These are phyloP conservation scores for Tulasnella sp. DNA, from an alignment of 768 basidiomycete genomes.

Conservation along the genomic window DNA sequence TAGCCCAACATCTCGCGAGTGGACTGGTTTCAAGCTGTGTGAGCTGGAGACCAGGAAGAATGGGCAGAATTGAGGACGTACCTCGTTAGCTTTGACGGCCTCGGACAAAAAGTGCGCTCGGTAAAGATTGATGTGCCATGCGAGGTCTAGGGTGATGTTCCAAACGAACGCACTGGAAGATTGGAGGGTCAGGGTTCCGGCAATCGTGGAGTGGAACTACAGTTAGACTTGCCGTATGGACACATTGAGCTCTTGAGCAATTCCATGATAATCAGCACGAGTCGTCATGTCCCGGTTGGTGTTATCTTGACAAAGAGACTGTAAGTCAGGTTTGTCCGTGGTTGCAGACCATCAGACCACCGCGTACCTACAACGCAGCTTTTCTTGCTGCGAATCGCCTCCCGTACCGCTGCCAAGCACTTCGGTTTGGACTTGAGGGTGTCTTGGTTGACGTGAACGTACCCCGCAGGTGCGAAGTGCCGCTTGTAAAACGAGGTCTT, in stretches of 20 bases:
- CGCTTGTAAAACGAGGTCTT: conserved; percentile 70
- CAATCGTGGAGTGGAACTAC: neutral
- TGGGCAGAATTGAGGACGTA: neutral
- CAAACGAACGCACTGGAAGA: conserved; percentile 59
- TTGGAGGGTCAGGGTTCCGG: neutral
- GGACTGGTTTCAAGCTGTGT: conserved; percentile 26
- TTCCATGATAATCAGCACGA: conserved; percentile 55
- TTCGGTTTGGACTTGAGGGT: conserved; percentile 59
- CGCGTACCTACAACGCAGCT: conserved; percentile 70
- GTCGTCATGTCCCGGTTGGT: conserved; percentile 73
- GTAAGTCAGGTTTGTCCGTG: neutral
- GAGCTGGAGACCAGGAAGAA: neutral
- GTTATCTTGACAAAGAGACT: conserved; percentile 47
- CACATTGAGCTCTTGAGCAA: conserved; percentile 46
- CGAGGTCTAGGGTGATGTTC: conserved; percentile 61
- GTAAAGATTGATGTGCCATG: conserved; percentile 91
- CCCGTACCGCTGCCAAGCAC: conserved; percentile 55
- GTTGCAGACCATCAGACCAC: neutral
- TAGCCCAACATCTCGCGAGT: conserved; percentile 47
- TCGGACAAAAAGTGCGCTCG: conserved; percentile 40
- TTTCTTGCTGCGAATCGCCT: conserved; percentile 40
- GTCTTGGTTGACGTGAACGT: conserved; percentile 84
- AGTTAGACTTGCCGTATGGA: conserved; percentile 41
- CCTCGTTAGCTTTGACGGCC: conserved; percentile 19
- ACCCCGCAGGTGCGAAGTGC: conserved; percentile 56